A percentile compares a stretch with the other conserved stretches of the same genome.
Conservation (phyloP, 352 stramenopile species). For the Phytopythium litorale region DNA sequence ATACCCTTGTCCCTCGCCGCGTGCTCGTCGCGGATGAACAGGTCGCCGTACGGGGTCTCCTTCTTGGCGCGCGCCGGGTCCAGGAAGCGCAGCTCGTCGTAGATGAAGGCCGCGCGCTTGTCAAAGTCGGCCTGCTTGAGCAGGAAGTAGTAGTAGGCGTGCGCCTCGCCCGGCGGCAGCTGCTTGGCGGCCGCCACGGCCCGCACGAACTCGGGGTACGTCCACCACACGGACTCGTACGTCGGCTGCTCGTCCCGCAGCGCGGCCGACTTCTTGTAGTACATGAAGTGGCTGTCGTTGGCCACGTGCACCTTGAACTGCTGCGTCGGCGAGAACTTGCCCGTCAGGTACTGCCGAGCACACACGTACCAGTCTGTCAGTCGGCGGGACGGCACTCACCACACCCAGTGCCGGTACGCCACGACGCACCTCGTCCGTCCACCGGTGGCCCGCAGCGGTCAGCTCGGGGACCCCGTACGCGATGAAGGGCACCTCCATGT, state of each 20-base stretch:
- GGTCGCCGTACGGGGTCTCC: constrained; percentile 34
- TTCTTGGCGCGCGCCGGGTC: constrained; percentile 79
- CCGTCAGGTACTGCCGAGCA: constrained; percentile 36
- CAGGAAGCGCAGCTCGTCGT: constrained; percentile 91
- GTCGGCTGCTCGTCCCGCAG: constrained; percentile 27
- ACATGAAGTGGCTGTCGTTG: constrained; percentile 95
- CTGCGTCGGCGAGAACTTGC: constrained; percentile 30
- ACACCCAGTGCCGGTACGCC: background rate
- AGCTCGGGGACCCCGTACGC: constrained; percentile 90
- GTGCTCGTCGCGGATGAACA: constrained; percentile 45
- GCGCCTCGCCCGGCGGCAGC: constrained; percentile 11
- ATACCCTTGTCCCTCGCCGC: constrained; percentile 38
- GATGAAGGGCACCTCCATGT: constrained; percentile 94
- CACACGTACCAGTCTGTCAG: background rate
- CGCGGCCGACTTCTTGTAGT: constrained; percentile 63
- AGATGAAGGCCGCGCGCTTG: constrained; percentile 41
- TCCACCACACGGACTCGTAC: constrained; percentile 52
- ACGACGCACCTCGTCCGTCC: constrained; percentile 65
- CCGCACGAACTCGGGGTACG: constrained; percentile 54
- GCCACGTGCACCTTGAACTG: constrained; percentile 63
- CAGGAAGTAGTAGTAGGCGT: constrained; percentile 60
- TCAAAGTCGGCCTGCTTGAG: constrained; percentile 47
- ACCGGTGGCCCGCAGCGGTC: constrained; percentile 56
- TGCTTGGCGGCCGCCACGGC: constrained; percentile 20
- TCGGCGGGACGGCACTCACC: background rate